Evolutionary conservation across 768 basidiomycete genomes (phyloP).

Genomic region (Mycena galopus): DNA sequence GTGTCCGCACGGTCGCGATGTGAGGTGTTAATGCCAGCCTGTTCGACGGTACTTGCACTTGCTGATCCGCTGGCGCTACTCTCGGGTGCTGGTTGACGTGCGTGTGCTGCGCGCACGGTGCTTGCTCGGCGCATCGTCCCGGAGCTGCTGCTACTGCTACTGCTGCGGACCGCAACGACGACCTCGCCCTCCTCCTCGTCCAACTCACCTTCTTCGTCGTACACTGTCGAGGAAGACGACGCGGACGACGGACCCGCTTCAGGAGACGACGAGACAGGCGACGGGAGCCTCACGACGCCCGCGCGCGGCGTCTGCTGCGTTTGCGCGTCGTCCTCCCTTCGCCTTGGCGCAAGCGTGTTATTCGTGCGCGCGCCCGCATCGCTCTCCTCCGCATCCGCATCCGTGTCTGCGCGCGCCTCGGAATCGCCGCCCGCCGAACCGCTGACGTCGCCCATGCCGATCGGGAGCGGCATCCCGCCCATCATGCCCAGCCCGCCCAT

Average conservation of each 20-base stretch:
- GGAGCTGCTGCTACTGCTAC: conserved; percentile 19
- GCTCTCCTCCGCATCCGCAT: conserved; percentile 36
- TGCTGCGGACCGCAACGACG: conserved; percentile 33
- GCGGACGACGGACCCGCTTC: conserved; percentile 25
- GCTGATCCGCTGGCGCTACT: neutral
- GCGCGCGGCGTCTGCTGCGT: conserved; percentile 37
- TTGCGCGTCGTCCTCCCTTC: conserved; percentile 30
- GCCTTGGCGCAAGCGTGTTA: neutral
- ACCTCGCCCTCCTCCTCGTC: conserved; percentile 36
- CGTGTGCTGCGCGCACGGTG: conserved; percentile 26
- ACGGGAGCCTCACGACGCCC: conserved; percentile 32
- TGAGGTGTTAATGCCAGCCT: neutral
- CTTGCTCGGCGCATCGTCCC: conserved; percentile 33
- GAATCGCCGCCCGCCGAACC: conserved; percentile 31
- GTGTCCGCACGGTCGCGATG: conserved; percentile 44
- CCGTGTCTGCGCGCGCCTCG: conserved; percentile 34
- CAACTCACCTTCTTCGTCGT: conserved; percentile 28
- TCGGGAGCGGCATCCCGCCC: conserved; percentile 25
- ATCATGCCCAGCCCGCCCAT: conserved; percentile 25
- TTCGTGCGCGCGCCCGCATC: conserved; percentile 13
- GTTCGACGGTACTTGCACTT: neutral
- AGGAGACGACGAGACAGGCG: conserved; percentile 29
- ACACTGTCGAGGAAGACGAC: conserved; percentile 16
- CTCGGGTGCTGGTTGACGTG: conserved; percentile 11
- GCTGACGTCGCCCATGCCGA: conserved; percentile 30